These are phyloP conservation scores for Rhazya stricta DNA, from an alignment of 257 asterid species.

Conservation along the genomic window DNA sequence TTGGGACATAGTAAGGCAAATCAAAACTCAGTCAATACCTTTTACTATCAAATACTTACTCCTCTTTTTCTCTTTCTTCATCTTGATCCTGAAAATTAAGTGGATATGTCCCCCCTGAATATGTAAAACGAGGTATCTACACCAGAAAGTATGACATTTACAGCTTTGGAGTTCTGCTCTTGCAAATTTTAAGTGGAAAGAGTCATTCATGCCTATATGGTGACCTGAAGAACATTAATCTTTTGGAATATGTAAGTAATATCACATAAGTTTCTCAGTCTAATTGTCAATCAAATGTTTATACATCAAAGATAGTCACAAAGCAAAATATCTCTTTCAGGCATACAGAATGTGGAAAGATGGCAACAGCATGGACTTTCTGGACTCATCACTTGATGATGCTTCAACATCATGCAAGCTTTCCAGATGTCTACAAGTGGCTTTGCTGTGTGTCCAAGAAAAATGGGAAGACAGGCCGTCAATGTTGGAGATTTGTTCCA, in stretches of 20 bases:
- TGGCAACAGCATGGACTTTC: constrained; percentile 15
- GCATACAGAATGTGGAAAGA: constrained; percentile 24
- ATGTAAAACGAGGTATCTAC: constrained; percentile 2
- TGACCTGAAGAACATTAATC: constrained; percentile 13
- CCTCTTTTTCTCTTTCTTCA: neutral
- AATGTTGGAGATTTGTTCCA: constrained; percentile 24
- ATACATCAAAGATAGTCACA: no score
- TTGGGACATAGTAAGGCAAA: constrained; percentile 12
- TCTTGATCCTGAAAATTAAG: neutral
- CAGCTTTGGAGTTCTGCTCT: constrained; percentile 6
- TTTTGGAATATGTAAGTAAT: constrained; percentile 14
- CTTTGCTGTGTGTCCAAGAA: constrained; percentile 29
- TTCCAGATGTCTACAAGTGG: constrained; percentile 26
- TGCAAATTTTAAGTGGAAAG: constrained; percentile 13
- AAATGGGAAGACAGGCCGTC: constrained; percentile 23
- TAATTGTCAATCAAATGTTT: no score
- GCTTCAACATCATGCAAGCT: constrained; percentile 14
- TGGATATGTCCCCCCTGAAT: constrained; percentile 6
- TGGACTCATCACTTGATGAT: constrained; percentile 16
- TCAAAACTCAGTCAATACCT: neutral
- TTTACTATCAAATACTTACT: neutral
- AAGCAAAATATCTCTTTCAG: constrained; percentile 8
- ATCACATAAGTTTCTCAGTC: no score
- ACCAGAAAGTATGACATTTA: neutral
- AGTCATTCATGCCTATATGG: neutral